Evolutionary conservation across 768 basidiomycete genomes (phyloP).

Genomic region (Coprinopsis marcescibilis): DNA sequence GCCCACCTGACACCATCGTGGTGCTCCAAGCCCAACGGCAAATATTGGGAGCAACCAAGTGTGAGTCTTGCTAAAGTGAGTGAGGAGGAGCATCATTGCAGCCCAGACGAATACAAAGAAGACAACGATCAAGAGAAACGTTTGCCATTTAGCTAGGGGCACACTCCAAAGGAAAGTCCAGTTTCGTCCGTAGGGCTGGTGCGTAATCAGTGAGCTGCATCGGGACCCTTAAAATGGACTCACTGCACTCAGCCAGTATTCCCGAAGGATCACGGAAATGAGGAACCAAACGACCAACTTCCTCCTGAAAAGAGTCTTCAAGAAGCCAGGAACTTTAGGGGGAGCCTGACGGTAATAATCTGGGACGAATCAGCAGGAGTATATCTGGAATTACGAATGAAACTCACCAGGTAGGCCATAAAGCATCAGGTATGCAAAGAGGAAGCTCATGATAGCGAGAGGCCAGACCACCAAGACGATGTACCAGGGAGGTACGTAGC

Average conservation of each 20-base stretch:
- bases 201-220: conserved; percentile 12
- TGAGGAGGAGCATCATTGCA: conserved; percentile 64
- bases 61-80: conserved; percentile 86
- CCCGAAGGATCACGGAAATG: conserved; percentile 84
- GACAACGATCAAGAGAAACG: conserved; percentile 65
- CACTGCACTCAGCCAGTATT: conserved; percentile 88
- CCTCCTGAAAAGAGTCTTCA: conserved; percentile 81
- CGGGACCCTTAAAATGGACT: conserved; percentile 21
- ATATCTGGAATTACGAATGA: background rate
- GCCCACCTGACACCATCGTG: conserved; percentile 97
- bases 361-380: conserved; percentile 20
- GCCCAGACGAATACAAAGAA: conserved; percentile 93
- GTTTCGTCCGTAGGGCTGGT: conserved; percentile 84
- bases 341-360: conserved; percentile 91
- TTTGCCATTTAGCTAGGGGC: conserved; percentile 77
- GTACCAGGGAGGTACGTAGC: conserved; percentile 72
- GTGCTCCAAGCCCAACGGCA: conserved; percentile 90
- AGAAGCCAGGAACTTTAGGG: conserved; percentile 90
- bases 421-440: conserved; percentile 79
- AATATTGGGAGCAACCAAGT: conserved; percentile 95
- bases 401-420: conserved; percentile 77
- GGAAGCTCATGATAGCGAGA: conserved; percentile 63
- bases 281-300: conserved; percentile 96
- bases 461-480: conserved; percentile 82
- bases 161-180: conserved; percentile 93